Evolutionary conservation across 2,329 filamentous ascomycete genomes (phyloP).

Genomic region (Thielaviopsis ethacetica): DNA sequence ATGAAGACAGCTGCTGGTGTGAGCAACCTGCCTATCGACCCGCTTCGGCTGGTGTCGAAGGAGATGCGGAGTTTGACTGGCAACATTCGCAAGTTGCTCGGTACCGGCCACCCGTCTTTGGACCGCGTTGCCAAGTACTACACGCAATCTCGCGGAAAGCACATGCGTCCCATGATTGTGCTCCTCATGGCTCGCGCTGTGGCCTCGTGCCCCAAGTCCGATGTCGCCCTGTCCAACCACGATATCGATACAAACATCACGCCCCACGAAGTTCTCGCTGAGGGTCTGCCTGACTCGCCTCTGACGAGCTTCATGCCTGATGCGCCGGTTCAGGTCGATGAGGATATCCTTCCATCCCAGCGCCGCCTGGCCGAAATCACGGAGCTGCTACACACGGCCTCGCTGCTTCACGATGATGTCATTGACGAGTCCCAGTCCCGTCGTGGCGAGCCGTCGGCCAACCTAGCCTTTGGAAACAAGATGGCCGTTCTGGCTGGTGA

Average conservation of each 20-base stretch:
- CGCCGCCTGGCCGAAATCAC: slow-evolving; percentile 88
- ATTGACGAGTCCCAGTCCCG: slow-evolving; percentile 84
- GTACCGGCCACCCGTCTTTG: slow-evolving; percentile 83
- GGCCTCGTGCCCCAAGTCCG: slow-evolving; percentile 50
- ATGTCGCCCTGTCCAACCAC: slow-evolving; percentile 20
- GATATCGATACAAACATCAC: slow-evolving; percentile 39
- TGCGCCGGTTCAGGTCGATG: slow-evolving; percentile 24
- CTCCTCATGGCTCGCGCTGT: slow-evolving; percentile 93
- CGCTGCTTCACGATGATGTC: slow-evolving; percentile 92
- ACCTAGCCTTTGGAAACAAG: slow-evolving; percentile 94
- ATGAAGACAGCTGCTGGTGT: slow-evolving; percentile 44
- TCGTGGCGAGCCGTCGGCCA: slow-evolving; percentile 72
- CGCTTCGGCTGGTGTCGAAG: slow-evolving; percentile 77
- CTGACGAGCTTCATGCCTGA: slow-evolving; percentile 27
- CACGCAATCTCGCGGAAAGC: slow-evolving; percentile 90
- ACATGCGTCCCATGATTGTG: slow-evolving; percentile 85
- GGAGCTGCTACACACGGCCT: slow-evolving; percentile 93
- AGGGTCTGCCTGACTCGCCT: slow-evolving; percentile 51
- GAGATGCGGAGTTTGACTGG: slow-evolving; percentile 93
- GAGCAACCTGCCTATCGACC: slow-evolving; percentile 59
- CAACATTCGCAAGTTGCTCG: slow-evolving; percentile 83
- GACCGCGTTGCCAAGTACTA: slow-evolving; percentile 98
- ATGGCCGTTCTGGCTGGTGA: slow-evolving; percentile 98
- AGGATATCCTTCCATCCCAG: slow-evolving; percentile 80
- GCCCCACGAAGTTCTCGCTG: slow-evolving; percentile 46